Evolutionary conservation across 1,284 basidiomycete genomes (phyloP).

Genomic region (Inonotus hispidus): DNA sequence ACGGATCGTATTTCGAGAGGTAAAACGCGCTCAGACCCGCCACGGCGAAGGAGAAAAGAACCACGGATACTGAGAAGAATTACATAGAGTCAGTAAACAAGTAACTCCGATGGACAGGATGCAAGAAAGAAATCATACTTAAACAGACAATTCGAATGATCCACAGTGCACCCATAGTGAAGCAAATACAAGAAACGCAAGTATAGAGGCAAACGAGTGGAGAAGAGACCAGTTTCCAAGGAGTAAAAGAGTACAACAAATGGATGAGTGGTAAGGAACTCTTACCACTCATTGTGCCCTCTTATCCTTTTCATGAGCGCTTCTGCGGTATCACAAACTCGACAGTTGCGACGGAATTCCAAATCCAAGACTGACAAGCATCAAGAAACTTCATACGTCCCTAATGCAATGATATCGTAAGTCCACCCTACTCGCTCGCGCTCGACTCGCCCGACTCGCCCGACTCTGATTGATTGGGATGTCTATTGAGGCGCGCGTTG

Average conservation of each 20-base stretch:
- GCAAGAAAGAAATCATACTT: neutral
- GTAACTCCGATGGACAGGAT: neutral
- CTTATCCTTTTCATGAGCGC: no score
- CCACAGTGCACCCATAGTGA: slow-evolving; percentile 8
- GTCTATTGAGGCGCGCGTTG: no score
- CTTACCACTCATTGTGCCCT: no score
- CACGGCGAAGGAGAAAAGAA: slow-evolving; percentile 12
- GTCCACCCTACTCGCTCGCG: no score
- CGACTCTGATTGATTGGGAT: no score
- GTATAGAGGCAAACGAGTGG: neutral
- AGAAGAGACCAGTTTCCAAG: neutral
- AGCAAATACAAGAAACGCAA: neutral
- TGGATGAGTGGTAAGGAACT: neutral
- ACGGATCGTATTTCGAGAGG: neutral
- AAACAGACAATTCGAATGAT: slow-evolving; percentile 3
- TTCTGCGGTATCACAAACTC: no score
- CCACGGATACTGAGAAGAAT: neutral
- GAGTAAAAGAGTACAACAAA: neutral
- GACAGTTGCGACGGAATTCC: no score
- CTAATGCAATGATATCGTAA: no score
- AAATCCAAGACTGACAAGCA: no score
- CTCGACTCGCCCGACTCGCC: no score
- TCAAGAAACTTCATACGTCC: no score
- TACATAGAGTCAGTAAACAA: neutral
- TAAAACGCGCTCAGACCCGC: slow-evolving; percentile 13